These are phyloP conservation scores for Agrostemma githago DNA, from an alignment of 148 eudicot species.

Conservation along the genomic window DNA sequence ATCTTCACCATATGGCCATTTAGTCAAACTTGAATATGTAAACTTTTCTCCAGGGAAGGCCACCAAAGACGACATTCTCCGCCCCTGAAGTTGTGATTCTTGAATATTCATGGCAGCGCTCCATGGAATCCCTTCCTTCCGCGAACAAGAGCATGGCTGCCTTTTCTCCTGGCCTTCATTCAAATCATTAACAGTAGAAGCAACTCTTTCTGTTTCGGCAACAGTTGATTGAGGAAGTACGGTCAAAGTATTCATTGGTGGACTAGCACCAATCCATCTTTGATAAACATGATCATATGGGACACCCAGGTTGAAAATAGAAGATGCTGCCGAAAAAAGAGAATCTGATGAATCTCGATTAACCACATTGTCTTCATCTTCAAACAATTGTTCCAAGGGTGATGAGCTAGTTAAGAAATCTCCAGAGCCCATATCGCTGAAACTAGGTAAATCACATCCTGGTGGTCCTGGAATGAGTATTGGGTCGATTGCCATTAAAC, in stretches of 20 bases:
- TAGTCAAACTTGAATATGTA: conserved; percentile 12
- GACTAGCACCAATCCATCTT: conserved; percentile 25
- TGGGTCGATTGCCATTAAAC: conserved; percentile 46
- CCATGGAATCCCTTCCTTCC: conserved; percentile 41
- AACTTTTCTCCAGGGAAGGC: conserved; percentile 25
- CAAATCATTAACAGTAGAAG: conserved; percentile 18
- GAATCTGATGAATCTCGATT: conserved; percentile 47
- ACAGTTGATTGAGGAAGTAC: conserved; percentile 17
- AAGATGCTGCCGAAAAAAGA: conserved; percentile 48
- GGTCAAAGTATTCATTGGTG: conserved; percentile 21
- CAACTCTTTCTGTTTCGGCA: conserved; percentile 24
- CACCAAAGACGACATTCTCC: conserved; percentile 28
- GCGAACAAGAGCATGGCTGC: conserved; percentile 47
- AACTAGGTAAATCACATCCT: conserved; percentile 65
- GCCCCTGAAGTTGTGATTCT: conserved; percentile 40
- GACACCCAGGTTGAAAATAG: conserved; percentile 41
- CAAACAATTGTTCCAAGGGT: conserved; percentile 36
- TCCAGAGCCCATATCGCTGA: conserved; percentile 55
- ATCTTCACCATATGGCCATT: conserved; percentile 15
- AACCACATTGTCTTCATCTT: conserved; percentile 39
- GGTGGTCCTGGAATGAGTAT: conserved; percentile 77
- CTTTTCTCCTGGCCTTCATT: conserved; percentile 24
- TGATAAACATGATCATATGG: conserved; percentile 20
- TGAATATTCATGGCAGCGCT: conserved; percentile 33
- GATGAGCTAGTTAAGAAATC: conserved; percentile 53